Evolutionary conservation across 2,329 filamentous ascomycete species (phyloP).

Genomic region (Colletotrichum sansevieriae): DNA sequence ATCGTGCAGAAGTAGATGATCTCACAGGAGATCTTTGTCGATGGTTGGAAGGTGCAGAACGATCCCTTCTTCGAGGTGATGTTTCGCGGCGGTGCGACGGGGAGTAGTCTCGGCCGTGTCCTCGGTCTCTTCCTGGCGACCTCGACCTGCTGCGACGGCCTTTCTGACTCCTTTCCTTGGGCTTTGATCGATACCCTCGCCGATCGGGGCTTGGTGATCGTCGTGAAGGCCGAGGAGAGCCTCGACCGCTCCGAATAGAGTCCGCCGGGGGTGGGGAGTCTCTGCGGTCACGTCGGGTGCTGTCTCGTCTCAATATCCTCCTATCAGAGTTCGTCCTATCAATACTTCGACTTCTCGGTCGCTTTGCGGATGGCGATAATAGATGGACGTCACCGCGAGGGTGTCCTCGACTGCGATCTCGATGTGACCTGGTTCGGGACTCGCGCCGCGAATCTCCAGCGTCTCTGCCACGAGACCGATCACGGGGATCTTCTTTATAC

Average conservation of each 20-base stretch:
- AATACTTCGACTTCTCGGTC: constrained; percentile 38
- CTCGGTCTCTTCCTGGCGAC: constrained; percentile 32
- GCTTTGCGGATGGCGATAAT: constrained; percentile 36
- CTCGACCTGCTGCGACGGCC: constrained; percentile 41
- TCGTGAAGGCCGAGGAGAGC: constrained; percentile 30
- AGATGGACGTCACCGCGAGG: constrained; percentile 32
- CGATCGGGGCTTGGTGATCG: constrained; percentile 30
- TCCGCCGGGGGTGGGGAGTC: constrained; percentile 21
- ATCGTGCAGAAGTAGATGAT: constrained; percentile 22
- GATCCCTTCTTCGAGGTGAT: constrained; percentile 30
- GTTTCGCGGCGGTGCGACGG: constrained; percentile 29
- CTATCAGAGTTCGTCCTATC: constrained; percentile 10
- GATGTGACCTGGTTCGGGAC: constrained; percentile 28
- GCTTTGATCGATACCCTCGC: constrained; percentile 25
- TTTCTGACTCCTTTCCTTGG: constrained; percentile 31
- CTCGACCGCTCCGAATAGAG: constrained; percentile 18
- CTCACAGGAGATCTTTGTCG: constrained; percentile 28
- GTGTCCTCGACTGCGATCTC: constrained; percentile 37
- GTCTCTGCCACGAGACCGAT: constrained; percentile 38
- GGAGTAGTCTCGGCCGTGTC: constrained; percentile 29
- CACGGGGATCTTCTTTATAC: constrained; percentile 19
- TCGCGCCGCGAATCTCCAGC: constrained; percentile 37
- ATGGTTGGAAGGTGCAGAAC: constrained; percentile 32
- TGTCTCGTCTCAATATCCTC: constrained; percentile 38
- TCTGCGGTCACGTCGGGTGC: constrained; percentile 36